Percentiles rank a stretch among this genome's conserved stretches.
phyloP scores from a whole-genome alignment of 768 basidiomycete species.

The Nidularia sp. region DNA sequence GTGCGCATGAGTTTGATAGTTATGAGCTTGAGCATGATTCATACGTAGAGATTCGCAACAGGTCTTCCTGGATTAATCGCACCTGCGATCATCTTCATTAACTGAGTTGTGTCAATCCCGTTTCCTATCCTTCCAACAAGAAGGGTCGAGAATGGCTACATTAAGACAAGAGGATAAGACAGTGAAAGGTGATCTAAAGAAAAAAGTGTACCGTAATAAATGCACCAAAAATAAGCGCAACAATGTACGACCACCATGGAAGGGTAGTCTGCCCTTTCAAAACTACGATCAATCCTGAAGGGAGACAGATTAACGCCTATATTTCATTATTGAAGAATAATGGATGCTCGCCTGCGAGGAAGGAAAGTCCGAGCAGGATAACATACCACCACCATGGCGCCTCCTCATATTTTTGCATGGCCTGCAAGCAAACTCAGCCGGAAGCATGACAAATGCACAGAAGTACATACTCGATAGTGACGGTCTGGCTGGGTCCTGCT shows the following conservation, averaged over 20 bases:
- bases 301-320: too few relatives aligned
- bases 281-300: constrained; percentile 48
- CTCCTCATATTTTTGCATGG: constrained; percentile 58
- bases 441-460: background rate
- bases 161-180: too few relatives aligned
- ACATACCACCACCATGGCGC: constrained; percentile 62
- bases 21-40: background rate
- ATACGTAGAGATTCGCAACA: constrained; percentile 65
- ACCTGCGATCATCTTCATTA: constrained; percentile 66
- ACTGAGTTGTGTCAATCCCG: constrained; percentile 55
- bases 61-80: constrained; percentile 59
- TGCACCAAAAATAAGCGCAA: constrained; percentile 48
- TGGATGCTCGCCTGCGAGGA: constrained; percentile 44
- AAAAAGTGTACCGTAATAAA: constrained; percentile 27
- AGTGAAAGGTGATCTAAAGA: too few relatives aligned
- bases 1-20: background rate
- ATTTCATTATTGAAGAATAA: background rate
- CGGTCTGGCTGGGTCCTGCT: constrained; percentile 47
- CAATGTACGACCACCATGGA: constrained; percentile 59
- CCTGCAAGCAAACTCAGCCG: constrained; percentile 15
- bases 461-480: constrained; percentile 40
- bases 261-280: constrained; percentile 57
- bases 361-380: constrained; percentile 41
- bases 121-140: constrained; percentile 58
- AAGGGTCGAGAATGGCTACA: constrained; percentile 50